Evolutionary conservation across 441 rosid species (phyloP), one percentile per base, ranked within the genome.

Genomic region (Erysimum cheiri): DNA sequence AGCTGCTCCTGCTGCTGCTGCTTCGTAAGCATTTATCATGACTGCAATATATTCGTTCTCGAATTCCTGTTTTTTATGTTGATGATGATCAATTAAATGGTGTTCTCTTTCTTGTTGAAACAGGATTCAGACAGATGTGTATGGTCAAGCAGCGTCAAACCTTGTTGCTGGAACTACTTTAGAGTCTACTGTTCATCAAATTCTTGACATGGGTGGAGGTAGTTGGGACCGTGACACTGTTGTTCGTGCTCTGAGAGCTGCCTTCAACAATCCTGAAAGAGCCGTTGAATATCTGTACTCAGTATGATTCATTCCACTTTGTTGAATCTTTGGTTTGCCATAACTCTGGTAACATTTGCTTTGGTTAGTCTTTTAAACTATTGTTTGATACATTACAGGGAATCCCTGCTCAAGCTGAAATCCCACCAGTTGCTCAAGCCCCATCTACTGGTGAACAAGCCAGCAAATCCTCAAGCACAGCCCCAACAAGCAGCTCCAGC

Each of bases 151-250:
- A 60, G 90, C 90, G 10, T 85, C 90, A 49, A 85, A 83, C 78
- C 82, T 85, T 65, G 90, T 83, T 63, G 90, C 90, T 14, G 90
- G 87, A 56, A 83, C 41, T 60, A 79, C 62, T 64, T 65, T 85
- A 53, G 90, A 85, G 52, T 74, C 85, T 33, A 73, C 82, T 3
- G 69, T 85, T 46, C 90, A 83, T 50, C 85, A 85, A 67, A 83
- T 85, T 67, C 80, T 85, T 70, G 90, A 85, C 73, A 85, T 85
- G 90, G 90, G 90, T 61, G 90, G 90, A 71, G 90, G 90, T 64
- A 82, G 83, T 66, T 85, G 90, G 90, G 90, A 85, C 62, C 76
- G 90, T 67, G 90, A 83, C 69, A 82, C 84, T 44, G 90, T 85
- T 77, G 75, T 80, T 2, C 83, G 90, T 62, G 90, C 90, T 59